phyloP scores from a whole-genome alignment of 2,329 filamentous ascomycete genomes.

The Colletotrichum euphorbiae region DNA sequence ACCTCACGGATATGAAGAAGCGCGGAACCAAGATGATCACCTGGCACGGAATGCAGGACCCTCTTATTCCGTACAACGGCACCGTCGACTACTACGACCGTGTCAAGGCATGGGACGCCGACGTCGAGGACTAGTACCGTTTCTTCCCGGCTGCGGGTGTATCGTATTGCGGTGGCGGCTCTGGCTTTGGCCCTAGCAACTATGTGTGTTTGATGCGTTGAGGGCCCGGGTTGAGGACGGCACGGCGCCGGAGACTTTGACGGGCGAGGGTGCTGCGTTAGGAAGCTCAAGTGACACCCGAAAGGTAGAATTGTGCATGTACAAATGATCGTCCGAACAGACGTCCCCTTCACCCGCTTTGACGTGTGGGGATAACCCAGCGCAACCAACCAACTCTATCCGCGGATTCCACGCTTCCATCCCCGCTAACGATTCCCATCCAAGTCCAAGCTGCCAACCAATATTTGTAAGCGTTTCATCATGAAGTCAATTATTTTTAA shows the following conservation, averaged over 20 bases:
- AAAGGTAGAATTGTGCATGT: no score
- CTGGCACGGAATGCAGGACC: slow-evolving; percentile 49
- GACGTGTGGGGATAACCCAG: slow-evolving; percentile 5
- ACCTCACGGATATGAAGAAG: slow-evolving; percentile 46
- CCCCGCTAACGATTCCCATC: not conserved
- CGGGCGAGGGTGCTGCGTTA: not conserved
- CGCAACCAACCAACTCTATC: not conserved
- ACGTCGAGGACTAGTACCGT: slow-evolving; percentile 61
- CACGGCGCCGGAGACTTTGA: slow-evolving; percentile 1
- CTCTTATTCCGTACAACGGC: slow-evolving; percentile 48
- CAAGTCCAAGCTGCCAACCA: not conserved
- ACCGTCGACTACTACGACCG: slow-evolving; percentile 46
- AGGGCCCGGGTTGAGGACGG: slow-evolving; percentile 7
- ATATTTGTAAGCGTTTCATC: slow-evolving; percentile 27
- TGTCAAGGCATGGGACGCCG: slow-evolving; percentile 11
- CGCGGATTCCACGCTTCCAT: not conserved
- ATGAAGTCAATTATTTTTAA: not conserved
- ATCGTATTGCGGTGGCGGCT: slow-evolving; percentile 62
- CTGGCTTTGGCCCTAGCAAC: slow-evolving; percentile 45
- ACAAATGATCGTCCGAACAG: no score
- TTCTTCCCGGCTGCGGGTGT: slow-evolving; percentile 67
- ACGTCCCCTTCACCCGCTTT: not conserved
- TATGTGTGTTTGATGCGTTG: not conserved
- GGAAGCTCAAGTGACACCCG: no score
- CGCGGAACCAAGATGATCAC: slow-evolving; percentile 53